Percentiles rank a stretch among this genome's conserved stretches.
phyloP scores from a whole-genome alignment of 192 early-diverging fungal genomes.

The Phycomyces blakesleeanus region DNA sequence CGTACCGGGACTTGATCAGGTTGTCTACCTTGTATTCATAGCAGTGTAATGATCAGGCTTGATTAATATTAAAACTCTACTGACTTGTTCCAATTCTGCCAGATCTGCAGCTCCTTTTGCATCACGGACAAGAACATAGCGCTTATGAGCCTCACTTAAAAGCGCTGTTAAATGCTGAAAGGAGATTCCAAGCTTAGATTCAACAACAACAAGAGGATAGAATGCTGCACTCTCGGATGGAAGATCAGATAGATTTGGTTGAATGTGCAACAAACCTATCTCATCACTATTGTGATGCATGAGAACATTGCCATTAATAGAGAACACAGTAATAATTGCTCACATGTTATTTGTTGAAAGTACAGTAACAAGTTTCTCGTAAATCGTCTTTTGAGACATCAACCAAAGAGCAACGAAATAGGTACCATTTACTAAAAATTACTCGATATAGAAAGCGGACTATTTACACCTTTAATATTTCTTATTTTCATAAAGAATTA shows the following conservation, averaged over 20 bases:
- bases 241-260: constrained; percentile 1
- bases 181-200: constrained; percentile 19
- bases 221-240: background rate
- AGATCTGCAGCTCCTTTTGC: background rate
- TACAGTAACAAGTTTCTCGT: background rate
- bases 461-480: too few species aligned
- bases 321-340: background rate
- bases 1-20: background rate
- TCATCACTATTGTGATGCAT: constrained; percentile 15
- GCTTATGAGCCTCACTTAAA: constrained; percentile 12
- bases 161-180: background rate
- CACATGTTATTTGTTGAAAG: background rate
- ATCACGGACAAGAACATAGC: background rate
- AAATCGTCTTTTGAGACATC: background rate
- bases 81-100: constrained; percentile 17
- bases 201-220: constrained; percentile 20
- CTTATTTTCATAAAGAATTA: too few species aligned
- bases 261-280: constrained; percentile 17
- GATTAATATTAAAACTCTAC: constrained; percentile 39
- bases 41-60: constrained; percentile 51
- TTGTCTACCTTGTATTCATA: constrained; percentile 42
- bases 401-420: too few species aligned
- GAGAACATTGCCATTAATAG: too few species aligned
- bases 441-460: too few species aligned
- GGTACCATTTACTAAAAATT: too few species aligned